Percentiles rank a stretch among this genome's conserved stretches.
These are phyloP conservation scores for Fraxinus platypoda DNA, from an alignment of 305 asterid genomes.

Conservation along the genomic window DNA sequence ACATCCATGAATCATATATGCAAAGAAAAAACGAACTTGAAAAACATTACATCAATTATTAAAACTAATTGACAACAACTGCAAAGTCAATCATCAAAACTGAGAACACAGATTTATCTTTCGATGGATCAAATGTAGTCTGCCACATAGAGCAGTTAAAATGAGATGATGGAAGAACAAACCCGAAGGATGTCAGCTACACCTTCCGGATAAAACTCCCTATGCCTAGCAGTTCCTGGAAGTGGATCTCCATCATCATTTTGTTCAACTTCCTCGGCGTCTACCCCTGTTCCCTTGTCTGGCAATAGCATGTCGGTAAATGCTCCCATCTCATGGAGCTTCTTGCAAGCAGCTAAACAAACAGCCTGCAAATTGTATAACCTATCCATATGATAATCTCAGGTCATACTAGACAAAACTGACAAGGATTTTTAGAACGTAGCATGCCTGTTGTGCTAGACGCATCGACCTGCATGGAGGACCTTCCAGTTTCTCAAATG, in stretches of 20 bases:
- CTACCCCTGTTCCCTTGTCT: conserved; percentile 86
- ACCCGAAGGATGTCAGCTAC: conserved; percentile 93
- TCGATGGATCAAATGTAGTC: neutral
- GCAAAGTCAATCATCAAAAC: conserved; percentile 17
- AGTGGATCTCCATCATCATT: conserved; percentile 92
- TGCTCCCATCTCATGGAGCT: conserved; percentile 99
- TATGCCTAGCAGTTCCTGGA: conserved; percentile 97
- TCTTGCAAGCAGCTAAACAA: conserved; percentile 99
- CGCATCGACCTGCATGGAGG: conserved; percentile 96
- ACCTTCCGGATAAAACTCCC: conserved; percentile 99
- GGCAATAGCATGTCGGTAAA: conserved; percentile 99
- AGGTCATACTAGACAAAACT: conserved; percentile 13
- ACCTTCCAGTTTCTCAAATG: conserved; percentile 94
- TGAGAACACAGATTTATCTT: neutral
- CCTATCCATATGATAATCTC: conserved; percentile 25
- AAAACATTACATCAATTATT: neutral
- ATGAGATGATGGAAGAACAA: conserved; percentile 34
- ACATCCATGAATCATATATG: neutral
- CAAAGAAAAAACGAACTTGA: neutral
- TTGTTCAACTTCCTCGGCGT: conserved; percentile 71
- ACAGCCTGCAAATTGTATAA: conserved; percentile 64
- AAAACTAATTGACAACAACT: neutral
- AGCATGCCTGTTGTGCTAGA: conserved; percentile 92
- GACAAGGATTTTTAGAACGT: conserved; percentile 19
- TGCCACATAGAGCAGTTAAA: conserved; percentile 12